phyloP scores from a whole-genome alignment of 257 asterid genomes.

The Gardenia jasminoides region DNA sequence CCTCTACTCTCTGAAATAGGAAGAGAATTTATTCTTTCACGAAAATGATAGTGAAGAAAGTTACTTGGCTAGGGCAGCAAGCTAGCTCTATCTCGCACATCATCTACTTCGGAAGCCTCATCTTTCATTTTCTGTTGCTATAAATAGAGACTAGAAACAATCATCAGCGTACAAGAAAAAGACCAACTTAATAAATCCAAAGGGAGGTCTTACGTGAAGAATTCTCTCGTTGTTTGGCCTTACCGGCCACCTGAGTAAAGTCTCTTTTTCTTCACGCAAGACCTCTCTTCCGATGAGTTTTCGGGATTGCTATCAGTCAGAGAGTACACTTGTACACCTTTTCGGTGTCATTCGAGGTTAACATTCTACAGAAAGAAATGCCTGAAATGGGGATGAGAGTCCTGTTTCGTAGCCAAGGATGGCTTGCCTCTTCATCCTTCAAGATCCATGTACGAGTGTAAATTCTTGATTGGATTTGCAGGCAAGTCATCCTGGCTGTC shows the following conservation, averaged over 20 bases:
- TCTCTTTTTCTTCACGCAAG: neutral
- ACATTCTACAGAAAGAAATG: conserved; percentile 11
- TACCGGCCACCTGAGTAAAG: neutral
- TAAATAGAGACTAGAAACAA: neutral
- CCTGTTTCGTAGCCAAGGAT: conserved; percentile 23
- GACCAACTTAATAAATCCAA: neutral
- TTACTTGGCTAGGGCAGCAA: neutral
- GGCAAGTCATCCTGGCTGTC: neutral
- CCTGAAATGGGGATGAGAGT: conserved; percentile 18
- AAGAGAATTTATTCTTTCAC: conserved; percentile 13
- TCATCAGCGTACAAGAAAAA: neutral
- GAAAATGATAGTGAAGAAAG: neutral
- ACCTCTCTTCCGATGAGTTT: neutral
- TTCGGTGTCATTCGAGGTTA: neutral
- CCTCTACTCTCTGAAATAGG: neutral
- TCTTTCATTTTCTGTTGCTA: conserved; percentile 9
- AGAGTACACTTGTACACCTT: too few relatives aligned
- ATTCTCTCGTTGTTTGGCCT: neutral
- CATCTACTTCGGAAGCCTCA: neutral
- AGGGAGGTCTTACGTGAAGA: neutral
- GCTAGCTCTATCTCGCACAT: neutral
- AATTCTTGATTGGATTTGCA: neutral
- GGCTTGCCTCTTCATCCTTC: conserved; percentile 18
- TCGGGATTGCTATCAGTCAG: too few relatives aligned
- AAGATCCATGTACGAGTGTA: neutral